Conservation (phyloP, 805 yeast species). For the Ogataea pini region DNA sequence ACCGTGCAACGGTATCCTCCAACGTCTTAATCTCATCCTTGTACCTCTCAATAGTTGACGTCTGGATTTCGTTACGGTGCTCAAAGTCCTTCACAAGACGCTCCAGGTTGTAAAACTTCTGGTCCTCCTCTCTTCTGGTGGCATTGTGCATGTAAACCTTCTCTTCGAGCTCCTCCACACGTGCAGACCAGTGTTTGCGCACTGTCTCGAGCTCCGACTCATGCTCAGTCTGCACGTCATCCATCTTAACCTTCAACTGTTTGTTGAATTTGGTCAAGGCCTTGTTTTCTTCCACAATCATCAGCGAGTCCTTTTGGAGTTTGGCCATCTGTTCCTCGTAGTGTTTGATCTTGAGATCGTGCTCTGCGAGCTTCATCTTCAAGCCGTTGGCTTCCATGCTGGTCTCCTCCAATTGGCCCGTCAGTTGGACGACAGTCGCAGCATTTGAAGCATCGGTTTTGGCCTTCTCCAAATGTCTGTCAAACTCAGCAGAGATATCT, state of each 20-base stretch:
- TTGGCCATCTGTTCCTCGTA: constrained; percentile 33
- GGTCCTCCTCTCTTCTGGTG: constrained; percentile 52
- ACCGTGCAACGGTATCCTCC: constrained; percentile 50
- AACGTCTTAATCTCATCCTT: constrained; percentile 60
- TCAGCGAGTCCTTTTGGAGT: constrained; percentile 54
- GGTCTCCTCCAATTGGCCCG: constrained; percentile 39
- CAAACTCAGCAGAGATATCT: constrained; percentile 42
- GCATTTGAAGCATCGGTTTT: constrained; percentile 35
- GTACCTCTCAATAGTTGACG: constrained; percentile 49
- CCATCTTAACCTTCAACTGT: constrained; percentile 48
- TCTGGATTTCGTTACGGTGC: constrained; percentile 51
- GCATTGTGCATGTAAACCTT: constrained; percentile 49
- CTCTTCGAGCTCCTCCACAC: constrained; percentile 53
- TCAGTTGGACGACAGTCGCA: constrained; percentile 31
- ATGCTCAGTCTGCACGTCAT: constrained; percentile 48
- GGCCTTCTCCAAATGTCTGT: constrained; percentile 37
- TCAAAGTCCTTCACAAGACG: constrained; percentile 56
- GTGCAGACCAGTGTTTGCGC: constrained; percentile 56
- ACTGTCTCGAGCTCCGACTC: constrained; percentile 53
- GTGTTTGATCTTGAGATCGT: constrained; percentile 25
- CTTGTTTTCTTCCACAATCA: constrained; percentile 66
- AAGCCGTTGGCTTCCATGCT: constrained; percentile 33
- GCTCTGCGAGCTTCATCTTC: constrained; percentile 32
- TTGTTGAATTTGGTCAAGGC: constrained; percentile 56
- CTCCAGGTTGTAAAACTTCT: constrained; percentile 49